These are phyloP conservation scores for Suillus subaureus DNA, from an alignment of 768 basidiomycete genomes.

Conservation along the genomic window DNA sequence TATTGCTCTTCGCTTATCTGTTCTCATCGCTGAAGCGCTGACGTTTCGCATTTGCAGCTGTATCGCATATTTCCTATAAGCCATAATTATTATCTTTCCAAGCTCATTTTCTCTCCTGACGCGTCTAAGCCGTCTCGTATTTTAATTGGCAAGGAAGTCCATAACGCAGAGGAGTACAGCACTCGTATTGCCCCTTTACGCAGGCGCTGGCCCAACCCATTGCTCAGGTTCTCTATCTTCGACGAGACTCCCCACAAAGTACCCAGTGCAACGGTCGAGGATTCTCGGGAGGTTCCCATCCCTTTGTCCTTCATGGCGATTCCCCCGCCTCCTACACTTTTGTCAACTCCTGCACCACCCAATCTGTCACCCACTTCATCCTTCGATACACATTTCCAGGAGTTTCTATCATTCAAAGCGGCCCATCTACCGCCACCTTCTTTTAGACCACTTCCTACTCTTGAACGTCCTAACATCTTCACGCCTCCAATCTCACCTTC, in stretches of 20 bases:
- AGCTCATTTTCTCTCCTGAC: conserved; percentile 69
- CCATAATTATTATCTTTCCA: conserved; percentile 61
- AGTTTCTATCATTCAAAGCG: not conserved
- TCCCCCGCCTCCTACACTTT: conserved; percentile 3
- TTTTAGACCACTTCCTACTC: conserved; percentile 8
- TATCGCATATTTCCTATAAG: conserved; percentile 69
- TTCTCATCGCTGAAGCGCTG: conserved; percentile 17
- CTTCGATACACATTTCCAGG: not conserved
- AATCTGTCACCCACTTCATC: not conserved
- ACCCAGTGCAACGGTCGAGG: conserved; percentile 14
- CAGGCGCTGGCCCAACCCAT: conserved; percentile 56
- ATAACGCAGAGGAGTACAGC: conserved; percentile 59
- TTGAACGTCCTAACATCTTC: not conserved
- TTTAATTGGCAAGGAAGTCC: conserved; percentile 62
- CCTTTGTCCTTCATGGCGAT: conserved; percentile 1
- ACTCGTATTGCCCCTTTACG: conserved; percentile 50
- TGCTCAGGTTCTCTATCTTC: conserved; percentile 63
- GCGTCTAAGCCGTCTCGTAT: conserved; percentile 55
- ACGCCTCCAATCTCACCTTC: conserved; percentile 1
- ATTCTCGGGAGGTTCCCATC: not conserved
- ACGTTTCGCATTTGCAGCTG: conserved; percentile 50
- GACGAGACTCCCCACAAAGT: conserved; percentile 50
- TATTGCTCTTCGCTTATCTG: not conserved
- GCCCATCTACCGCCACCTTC: not conserved
- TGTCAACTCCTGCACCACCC: not conserved